Conservation (phyloP, 306 rosid species). For the Ziziphus jujuba region DNA sequence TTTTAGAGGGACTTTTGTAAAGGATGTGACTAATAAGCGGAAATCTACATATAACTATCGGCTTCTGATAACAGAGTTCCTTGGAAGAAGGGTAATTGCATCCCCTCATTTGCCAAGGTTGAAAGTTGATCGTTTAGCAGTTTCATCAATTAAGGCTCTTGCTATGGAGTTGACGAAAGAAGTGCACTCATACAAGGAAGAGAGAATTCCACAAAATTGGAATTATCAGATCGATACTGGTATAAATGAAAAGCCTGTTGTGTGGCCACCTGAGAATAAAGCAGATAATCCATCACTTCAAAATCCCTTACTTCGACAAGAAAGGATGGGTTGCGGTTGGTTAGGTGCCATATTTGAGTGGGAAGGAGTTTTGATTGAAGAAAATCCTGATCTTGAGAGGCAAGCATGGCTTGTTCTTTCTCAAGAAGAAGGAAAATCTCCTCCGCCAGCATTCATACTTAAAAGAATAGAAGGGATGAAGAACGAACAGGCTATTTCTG, state of each 20-base stretch:
- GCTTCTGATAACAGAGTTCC: conserved; percentile 41
- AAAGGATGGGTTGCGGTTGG: conserved; percentile 98
- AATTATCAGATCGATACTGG: conserved; percentile 50
- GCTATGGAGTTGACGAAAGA: conserved; percentile 82
- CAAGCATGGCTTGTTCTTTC: conserved; percentile 83
- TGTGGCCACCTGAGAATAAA: conserved; percentile 85
- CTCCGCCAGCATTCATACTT: conserved; percentile 72
- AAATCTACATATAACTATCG: conserved; percentile 33
- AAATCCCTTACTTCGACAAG: conserved; percentile 89
- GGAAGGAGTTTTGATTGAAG: conserved; percentile 92
- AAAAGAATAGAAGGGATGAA: conserved; percentile 94
- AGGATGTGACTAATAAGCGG: conserved; percentile 52
- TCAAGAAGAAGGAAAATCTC: conserved; percentile 85
- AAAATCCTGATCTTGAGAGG: conserved; percentile 74
- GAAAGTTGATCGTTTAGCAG: conserved; percentile 25
- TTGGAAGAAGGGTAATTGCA: conserved; percentile 51
- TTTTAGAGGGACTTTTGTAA: conserved; percentile 44
- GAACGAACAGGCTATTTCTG: conserved; percentile 89
- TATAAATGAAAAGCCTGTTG: conserved; percentile 60
- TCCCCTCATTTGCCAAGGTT: conserved; percentile 43
- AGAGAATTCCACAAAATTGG: conserved; percentile 59
- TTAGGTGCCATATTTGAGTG: conserved; percentile 93
- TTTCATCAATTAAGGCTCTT: conserved; percentile 55
- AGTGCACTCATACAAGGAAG: conserved; percentile 67
- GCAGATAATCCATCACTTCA: conserved; percentile 78